Evolutionary conservation across 169 alveolate species (phyloP).

Genomic region (Eimeria sp.): DNA sequence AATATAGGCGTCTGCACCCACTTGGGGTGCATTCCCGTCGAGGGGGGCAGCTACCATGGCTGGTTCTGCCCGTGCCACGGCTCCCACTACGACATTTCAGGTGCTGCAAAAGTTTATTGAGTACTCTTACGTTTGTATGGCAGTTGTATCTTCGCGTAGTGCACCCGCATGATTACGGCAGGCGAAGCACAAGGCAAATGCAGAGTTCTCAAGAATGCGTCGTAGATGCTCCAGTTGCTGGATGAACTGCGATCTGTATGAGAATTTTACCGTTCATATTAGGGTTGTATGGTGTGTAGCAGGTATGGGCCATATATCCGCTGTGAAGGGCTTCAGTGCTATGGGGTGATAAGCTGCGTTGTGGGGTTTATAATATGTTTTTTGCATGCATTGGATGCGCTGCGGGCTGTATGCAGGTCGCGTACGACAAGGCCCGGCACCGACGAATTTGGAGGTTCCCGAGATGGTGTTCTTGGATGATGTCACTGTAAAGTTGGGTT

Average conservation of each 20-base stretch:
- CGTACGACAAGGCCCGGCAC: conserved; percentile 94
- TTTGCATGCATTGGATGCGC: neutral
- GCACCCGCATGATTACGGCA: neutral
- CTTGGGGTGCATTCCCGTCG: conserved; percentile 93
- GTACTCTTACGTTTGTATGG: no score
- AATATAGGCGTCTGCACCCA: conserved; percentile 93
- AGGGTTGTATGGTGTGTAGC: no score
- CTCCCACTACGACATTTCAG: conserved; percentile 93
- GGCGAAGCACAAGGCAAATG: no score
- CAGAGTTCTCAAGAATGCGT: no score
- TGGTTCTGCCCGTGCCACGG: conserved; percentile 95
- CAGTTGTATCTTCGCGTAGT: no score
- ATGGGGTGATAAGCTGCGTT: neutral
- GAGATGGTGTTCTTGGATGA: conserved; percentile 92
- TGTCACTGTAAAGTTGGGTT: conserved; percentile 91
- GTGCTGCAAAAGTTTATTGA: conserved; percentile 42
- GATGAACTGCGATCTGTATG: neutral
- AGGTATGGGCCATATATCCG: neutral
- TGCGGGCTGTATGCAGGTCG: conserved; percentile 86
- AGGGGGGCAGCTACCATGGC: conserved; percentile 92
- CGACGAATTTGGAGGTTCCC: conserved; percentile 93
- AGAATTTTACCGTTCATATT: no score
- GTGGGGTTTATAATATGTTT: neutral
- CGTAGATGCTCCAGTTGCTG: neutral
- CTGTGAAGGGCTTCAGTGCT: neutral